A percentile compares a stretch with the other conserved stretches of the same genome.
phyloP scores from a whole-genome alignment of 2,329 filamentous ascomycete genomes.

The Pyricularia sp. region DNA sequence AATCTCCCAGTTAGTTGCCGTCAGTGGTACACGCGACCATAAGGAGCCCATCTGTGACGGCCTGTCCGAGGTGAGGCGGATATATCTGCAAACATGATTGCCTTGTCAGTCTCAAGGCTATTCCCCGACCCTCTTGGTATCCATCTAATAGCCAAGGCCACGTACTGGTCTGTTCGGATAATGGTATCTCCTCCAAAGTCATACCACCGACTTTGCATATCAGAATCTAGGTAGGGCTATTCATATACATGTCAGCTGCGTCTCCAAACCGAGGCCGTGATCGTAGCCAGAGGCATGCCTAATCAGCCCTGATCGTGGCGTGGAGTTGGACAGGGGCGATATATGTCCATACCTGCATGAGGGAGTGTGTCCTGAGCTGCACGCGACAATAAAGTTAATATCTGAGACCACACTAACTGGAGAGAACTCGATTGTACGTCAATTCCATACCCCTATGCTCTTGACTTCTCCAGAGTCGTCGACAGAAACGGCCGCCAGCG shows the following conservation, averaged over 20 bases:
- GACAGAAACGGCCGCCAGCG: slow-evolving; percentile 32
- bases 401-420: slow-evolving; percentile 7
- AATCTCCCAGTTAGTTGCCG: slow-evolving; percentile 97
- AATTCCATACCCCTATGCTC: slow-evolving; percentile 33
- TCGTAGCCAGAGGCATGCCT: background rate
- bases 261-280: background rate
- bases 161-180: slow-evolving; percentile 57
- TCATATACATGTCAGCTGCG: background rate
- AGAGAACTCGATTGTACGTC: slow-evolving; percentile 2
- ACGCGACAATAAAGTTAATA: slow-evolving; percentile 4
- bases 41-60: slow-evolving; percentile 87
- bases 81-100: slow-evolving; percentile 48
- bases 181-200: slow-evolving; percentile 96
- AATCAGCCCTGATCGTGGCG: background rate
- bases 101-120: slow-evolving; percentile 6
- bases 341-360: slow-evolving; percentile 51
- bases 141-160: background rate
- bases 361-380: slow-evolving; percentile 76
- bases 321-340: background rate
- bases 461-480: slow-evolving; percentile 33
- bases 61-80: slow-evolving; percentile 81
- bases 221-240: slow-evolving; percentile 91
- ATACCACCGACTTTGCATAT: slow-evolving; percentile 97
- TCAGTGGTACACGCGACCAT: slow-evolving; percentile 86
- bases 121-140: background rate